Evolutionary conservation across 768 basidiomycete species (phyloP), one percentile per base, ranked within the genome.

Genomic region (Piloderma croceum): DNA sequence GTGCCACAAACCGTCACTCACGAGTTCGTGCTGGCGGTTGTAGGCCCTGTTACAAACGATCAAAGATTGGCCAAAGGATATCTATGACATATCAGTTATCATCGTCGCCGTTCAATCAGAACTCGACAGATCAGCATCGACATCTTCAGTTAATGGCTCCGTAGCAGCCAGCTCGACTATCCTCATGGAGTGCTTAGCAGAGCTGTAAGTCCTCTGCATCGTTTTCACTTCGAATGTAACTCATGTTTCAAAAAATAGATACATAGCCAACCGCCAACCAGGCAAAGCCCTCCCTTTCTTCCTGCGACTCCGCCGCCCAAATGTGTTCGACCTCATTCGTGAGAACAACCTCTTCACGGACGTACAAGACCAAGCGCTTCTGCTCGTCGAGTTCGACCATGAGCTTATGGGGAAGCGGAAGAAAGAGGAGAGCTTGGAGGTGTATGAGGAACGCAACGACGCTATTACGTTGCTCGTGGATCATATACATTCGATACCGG

Each of bases 401-500:
- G 90, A 94, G 57, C 67, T 93, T 22, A 77, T 79, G 62, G 76
- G 77, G 48, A 76, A 74, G 54, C 68, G 73, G 18, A 57, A 51
- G 43, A 68, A 68, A 47, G 58, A 60, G 42, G 67, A 66, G 5
- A 73, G 68, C 0, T 60, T 63, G 21, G 58, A 66, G 17, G 59
- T 57, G 5, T 56, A 62, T 17, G 61, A 67, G 22, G 63, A 62
- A 6, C 65, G 80, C 42, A 88, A 90, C 24, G 77, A 83, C 25
- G 92, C 92, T 0, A 90, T 98, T 44, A 74, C 74, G 23, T 54
- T 99, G 40, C 72, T 99, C 20, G 92, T 97, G 12, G 83, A 97
- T 48, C 90, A 98, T 54, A 87, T 88, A 1, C 89, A 98, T 56
- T 94, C 94, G 11, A 97, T 99, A 55, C 91, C 93, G 4, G 94